phyloP scores from a whole-genome alignment of 2,329 filamentous ascomycete species.

The Pyrenochaeta sp. region DNA sequence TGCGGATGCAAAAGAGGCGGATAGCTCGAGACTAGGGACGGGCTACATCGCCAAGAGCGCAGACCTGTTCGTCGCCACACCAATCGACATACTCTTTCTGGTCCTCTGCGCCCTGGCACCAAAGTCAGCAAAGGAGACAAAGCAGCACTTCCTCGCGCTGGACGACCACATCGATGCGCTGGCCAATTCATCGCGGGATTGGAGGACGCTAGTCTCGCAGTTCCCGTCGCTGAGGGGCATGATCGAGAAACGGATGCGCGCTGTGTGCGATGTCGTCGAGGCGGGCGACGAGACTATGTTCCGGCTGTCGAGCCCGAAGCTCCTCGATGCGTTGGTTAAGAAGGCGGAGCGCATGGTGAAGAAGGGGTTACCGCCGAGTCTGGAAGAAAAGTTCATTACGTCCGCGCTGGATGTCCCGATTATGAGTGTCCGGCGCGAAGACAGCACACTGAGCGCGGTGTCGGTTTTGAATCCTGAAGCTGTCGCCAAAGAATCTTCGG shows the following conservation, averaged over 20 bases:
- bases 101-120: conserved; percentile 74
- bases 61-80: conserved; percentile 83
- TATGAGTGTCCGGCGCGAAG: conserved; percentile 69
- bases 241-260: conserved; percentile 71
- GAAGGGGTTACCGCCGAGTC: conserved; percentile 72
- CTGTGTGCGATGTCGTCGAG: conserved; percentile 81
- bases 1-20: conserved; percentile 9
- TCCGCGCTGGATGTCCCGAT: conserved; percentile 79
- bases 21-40: conserved; percentile 24
- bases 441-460: conserved; percentile 48
- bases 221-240: conserved; percentile 49
- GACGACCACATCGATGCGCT: conserved; percentile 77
- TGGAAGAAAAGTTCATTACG: conserved; percentile 86
- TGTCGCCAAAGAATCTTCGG: too few species aligned
- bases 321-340: conserved; percentile 68
- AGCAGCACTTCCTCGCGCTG: conserved; percentile 70
- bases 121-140: conserved; percentile 56
- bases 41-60: conserved; percentile 71
- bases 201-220: conserved; percentile 63
- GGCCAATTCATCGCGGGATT: conserved; percentile 62
- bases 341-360: conserved; percentile 77
- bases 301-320: conserved; percentile 75
- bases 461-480: conserved; percentile 28
- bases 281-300: conserved; percentile 87
- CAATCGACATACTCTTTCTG: conserved; percentile 84